Conservation (phyloP, 2,329 filamentous ascomycete species). For the Phialophora chinensis region DNA sequence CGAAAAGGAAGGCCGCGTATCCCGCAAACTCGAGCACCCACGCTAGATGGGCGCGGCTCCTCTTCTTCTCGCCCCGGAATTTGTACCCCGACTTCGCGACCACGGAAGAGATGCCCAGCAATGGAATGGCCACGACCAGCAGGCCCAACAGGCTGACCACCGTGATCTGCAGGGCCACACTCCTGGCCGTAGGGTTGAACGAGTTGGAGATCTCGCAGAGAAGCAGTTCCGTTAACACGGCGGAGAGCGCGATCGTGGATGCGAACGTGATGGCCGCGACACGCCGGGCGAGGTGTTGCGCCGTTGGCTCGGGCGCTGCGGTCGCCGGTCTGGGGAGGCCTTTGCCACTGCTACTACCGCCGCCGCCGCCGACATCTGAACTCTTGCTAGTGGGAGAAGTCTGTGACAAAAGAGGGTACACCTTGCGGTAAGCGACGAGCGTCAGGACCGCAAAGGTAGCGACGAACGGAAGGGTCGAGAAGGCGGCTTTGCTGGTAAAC, state of each 20-base stretch:
- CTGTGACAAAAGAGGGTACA: constrained; percentile 73
- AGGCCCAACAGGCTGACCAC: constrained; percentile 74
- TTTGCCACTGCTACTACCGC: constrained; percentile 26
- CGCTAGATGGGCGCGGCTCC: constrained; percentile 63
- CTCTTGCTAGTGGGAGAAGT: constrained; percentile 20
- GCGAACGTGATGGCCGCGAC: constrained; percentile 72
- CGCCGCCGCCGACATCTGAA: not conserved
- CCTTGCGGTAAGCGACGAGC: constrained; percentile 66
- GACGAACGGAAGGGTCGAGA: constrained; percentile 72
- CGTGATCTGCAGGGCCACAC: constrained; percentile 70
- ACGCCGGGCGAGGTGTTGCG: constrained; percentile 39
- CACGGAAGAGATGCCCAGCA: constrained; percentile 75
- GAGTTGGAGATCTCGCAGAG: constrained; percentile 82
- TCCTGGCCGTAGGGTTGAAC: constrained; percentile 70
- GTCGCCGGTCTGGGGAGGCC: constrained; percentile 33
- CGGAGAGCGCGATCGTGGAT: constrained; percentile 75
- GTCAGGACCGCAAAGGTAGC: constrained; percentile 71
- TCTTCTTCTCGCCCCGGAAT: constrained; percentile 63
- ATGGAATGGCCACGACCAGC: constrained; percentile 76
- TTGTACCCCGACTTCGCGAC: constrained; percentile 64
- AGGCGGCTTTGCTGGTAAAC: constrained; percentile 46
- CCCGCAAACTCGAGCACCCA: constrained; percentile 68
- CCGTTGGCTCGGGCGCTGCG: constrained; percentile 39
- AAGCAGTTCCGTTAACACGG: constrained; percentile 79
- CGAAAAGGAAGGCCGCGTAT: constrained; percentile 71